Evolutionary conservation across 2,329 filamentous ascomycete genomes (phyloP).

Genomic region (Botrytis deweyae): DNA sequence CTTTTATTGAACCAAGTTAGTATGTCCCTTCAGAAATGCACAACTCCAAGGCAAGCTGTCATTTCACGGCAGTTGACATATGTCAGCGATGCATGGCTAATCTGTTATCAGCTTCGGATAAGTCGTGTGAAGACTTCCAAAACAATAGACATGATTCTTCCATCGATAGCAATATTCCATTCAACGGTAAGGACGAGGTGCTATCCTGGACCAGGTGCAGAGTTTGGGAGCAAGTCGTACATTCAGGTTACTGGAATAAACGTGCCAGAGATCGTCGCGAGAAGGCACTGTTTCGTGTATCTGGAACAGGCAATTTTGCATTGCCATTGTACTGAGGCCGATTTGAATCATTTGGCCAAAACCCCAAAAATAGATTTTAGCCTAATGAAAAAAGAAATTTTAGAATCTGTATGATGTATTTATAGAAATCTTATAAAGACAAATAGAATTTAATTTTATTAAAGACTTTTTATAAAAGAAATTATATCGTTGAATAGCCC

Average conservation of each 20-base stretch:
- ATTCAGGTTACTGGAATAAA: neutral
- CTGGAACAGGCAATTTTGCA: neutral
- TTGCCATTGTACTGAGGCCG: too few species aligned
- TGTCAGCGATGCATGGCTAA: neutral
- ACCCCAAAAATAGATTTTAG: too few species aligned
- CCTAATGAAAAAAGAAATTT: too few species aligned
- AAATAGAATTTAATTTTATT: too few species aligned
- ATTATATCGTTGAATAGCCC: too few species aligned
- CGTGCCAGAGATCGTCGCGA: neutral
- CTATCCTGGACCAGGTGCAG: neutral
- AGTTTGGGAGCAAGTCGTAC: neutral
- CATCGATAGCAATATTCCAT: neutral
- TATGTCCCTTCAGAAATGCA: neutral
- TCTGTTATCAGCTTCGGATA: neutral
- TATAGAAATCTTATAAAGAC: too few species aligned
- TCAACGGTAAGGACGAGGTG: neutral
- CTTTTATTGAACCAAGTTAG: neutral
- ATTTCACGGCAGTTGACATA: neutral
- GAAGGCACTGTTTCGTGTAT: neutral
- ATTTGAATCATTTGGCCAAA: too few species aligned
- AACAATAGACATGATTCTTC: neutral
- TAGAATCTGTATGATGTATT: too few species aligned
- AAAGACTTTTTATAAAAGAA: too few species aligned
- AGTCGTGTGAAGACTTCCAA: neutral
- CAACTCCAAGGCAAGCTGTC: neutral